Percentiles rank a stretch among this genome's conserved stretches.
Evolutionary conservation across 768 basidiomycete genomes (phyloP).

Genomic region (Hysterangium stoloniferum): DNA sequence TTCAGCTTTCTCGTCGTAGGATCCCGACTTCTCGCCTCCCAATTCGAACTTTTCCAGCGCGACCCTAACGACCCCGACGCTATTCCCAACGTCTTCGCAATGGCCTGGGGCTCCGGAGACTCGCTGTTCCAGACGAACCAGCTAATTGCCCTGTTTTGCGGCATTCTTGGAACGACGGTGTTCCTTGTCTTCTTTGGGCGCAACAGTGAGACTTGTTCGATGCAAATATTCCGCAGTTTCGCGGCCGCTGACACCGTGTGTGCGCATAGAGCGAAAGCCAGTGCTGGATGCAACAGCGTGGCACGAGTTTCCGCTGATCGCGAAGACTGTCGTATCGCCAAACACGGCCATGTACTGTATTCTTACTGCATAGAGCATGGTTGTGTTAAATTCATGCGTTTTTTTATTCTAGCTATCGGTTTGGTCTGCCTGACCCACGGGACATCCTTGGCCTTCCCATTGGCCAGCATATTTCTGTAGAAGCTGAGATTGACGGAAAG

Average conservation of each 20-base stretch:
- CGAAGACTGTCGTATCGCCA: conserved; percentile 81
- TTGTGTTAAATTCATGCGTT: not conserved
- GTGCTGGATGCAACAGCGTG: conserved; percentile 69
- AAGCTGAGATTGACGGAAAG: conserved; percentile 89
- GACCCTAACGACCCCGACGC: conserved; percentile 22
- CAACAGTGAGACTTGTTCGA: conserved; percentile 33
- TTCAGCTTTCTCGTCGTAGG: conserved; percentile 40
- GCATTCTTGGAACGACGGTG: conserved; percentile 39
- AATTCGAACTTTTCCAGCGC: conserved; percentile 59
- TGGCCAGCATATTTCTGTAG: conserved; percentile 92
- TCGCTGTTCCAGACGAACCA: conserved; percentile 27
- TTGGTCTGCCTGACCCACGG: conserved; percentile 64
- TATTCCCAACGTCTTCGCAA: conserved; percentile 4
- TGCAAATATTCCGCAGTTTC: not conserved
- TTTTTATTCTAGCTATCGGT: conserved; percentile 72
- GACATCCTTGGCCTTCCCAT: conserved; percentile 89
- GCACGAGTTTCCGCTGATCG: conserved; percentile 72
- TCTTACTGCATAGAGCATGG: conserved; percentile 1
- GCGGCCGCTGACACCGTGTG: conserved; percentile 3
- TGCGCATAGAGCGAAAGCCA: conserved; percentile 50
- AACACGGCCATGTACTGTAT: conserved; percentile 83
- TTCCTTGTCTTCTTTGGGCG: conserved; percentile 44
- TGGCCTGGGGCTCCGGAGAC: conserved; percentile 13
- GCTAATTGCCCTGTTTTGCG: conserved; percentile 44
- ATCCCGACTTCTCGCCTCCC: conserved; percentile 38